These are phyloP conservation scores for Gremmenia infestans DNA, from an alignment of 2,329 filamentous ascomycete genomes.

Conservation along the genomic window DNA sequence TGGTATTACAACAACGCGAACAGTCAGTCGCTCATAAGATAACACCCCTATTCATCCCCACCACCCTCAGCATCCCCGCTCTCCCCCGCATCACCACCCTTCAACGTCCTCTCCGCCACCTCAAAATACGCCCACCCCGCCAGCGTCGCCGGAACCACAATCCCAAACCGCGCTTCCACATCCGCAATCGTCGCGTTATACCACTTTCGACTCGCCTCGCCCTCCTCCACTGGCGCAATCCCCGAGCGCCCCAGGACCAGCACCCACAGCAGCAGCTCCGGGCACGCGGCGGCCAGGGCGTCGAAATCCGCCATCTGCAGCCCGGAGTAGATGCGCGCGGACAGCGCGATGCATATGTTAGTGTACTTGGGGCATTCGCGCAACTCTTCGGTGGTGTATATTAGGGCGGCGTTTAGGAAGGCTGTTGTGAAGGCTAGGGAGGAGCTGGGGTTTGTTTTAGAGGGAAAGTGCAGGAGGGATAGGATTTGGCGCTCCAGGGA, in stretches of 20 bases:
- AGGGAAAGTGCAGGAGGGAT: constrained; percentile 2
- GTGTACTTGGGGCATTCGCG: constrained; percentile 9
- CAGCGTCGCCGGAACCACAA: constrained; percentile 3
- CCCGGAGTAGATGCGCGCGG: constrained; percentile 5
- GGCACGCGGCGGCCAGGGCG: not conserved
- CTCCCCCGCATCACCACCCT: not conserved
- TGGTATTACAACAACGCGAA: not conserved
- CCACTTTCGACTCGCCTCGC: not conserved
- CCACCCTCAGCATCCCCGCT: not conserved
- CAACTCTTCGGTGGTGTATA: constrained; percentile 7
- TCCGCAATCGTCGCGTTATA: constrained; percentile 1
- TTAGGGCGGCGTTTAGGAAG: constrained; percentile 7
- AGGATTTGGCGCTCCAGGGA: constrained; percentile 2
- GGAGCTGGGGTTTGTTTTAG: not conserved
- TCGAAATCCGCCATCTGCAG: constrained; percentile 3
- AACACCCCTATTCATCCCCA: not conserved
- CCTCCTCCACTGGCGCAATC: not conserved
- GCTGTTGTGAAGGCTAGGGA: constrained; percentile 5
- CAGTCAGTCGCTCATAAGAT: no score
- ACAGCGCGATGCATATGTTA: constrained; percentile 4
- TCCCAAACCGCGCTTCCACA: not conserved
- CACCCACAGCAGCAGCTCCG: constrained; percentile 9
- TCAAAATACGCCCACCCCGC: constrained; percentile 6
- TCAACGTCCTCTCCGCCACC: not conserved
- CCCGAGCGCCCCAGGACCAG: constrained; percentile 8